phyloP scores from a whole-genome alignment of 202 grass and related monocot species.

The Carex arenaria region DNA sequence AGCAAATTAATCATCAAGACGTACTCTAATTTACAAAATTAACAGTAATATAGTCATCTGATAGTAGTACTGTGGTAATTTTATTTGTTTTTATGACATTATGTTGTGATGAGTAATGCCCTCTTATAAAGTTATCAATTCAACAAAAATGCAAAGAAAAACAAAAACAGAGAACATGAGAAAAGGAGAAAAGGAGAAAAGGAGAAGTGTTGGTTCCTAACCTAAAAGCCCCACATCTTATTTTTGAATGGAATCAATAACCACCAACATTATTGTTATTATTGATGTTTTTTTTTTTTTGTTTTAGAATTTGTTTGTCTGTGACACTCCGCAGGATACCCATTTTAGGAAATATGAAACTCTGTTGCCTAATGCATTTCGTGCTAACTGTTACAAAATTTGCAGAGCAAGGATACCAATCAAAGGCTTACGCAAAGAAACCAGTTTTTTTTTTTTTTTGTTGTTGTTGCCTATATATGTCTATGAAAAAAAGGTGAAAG shows the following conservation, averaged over 20 bases:
- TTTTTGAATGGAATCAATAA: not conserved
- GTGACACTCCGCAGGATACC: not conserved
- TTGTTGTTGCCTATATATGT: not conserved
- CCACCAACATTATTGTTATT: not conserved
- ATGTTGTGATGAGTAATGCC: not conserved
- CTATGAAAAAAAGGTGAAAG: not conserved
- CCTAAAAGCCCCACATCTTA: not conserved
- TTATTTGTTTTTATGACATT: not conserved
- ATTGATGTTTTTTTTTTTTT: not conserved
- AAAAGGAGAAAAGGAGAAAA: not conserved
- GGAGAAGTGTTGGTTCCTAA: not conserved
- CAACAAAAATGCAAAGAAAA: not conserved
- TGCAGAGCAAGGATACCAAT: not conserved
- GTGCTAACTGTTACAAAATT: constrained; percentile 10
- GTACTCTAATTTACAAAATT: too few species aligned
- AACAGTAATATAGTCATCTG: too few species aligned
- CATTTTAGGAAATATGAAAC: not conserved
- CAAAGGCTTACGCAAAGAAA: not conserved
- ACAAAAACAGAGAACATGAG: not conserved
- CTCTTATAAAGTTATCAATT: not conserved
- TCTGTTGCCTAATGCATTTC: constrained; percentile 6
- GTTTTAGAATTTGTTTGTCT: not conserved
- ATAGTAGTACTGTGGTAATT: not conserved
- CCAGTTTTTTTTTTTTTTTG: not conserved
- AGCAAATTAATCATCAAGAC: too few species aligned